Base-by-base conservation (phyloP, 192 early-diverging fungal genomes). In the Backusella tuberculispora region DNA sequence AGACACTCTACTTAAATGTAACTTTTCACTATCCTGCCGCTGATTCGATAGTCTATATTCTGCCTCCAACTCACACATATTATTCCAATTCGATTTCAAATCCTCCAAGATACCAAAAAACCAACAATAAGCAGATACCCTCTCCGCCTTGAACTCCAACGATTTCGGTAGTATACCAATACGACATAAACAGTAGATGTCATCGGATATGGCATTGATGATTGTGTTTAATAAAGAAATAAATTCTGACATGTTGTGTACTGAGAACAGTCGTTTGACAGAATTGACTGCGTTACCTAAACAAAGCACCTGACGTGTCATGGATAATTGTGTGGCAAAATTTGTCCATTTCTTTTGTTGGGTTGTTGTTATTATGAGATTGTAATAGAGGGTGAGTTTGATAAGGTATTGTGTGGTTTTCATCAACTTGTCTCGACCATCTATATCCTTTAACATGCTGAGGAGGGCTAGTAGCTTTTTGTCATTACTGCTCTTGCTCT, bases 391-490 rank as follows among this genome's bases (percentile, higher is more conserved):
- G 29, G 91, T 75, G 19, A 92, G 72, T 69, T 95, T 95, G 71
- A 87, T 76, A 21, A 85, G 75, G 78, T 95, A 95, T 74, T 95
- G 94, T 41, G 89, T 72, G 26, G 88, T 72, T 74, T 95, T 95
- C 66, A 95, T 81, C 17, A 87, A 82, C 80, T 96, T 96, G 85
- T 96, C 95, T 14, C 95, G 86, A 38, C 94, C 95, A 74, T 96
- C 95, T 50, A 91, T 87, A 26, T 91, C 74, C n/a, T 87, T 82
- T 15, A 93, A 83, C 17, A 93, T 77, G 66, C 85, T 85, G 21
- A 88, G 85, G 19, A 94, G 75, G 46, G 91, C 76, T 29, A 45
- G 50, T 24, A 53, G 4, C 50, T 53, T 53, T 8, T 53, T 53
- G 50, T 21, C 2, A 21, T 53, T 17, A 3, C 50, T 53, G 50